Percentiles rank a stretch among this genome's conserved stretches.
Conservation (phyloP, 768 basidiomycete species). For the Dioszegia hungarica region DNA sequence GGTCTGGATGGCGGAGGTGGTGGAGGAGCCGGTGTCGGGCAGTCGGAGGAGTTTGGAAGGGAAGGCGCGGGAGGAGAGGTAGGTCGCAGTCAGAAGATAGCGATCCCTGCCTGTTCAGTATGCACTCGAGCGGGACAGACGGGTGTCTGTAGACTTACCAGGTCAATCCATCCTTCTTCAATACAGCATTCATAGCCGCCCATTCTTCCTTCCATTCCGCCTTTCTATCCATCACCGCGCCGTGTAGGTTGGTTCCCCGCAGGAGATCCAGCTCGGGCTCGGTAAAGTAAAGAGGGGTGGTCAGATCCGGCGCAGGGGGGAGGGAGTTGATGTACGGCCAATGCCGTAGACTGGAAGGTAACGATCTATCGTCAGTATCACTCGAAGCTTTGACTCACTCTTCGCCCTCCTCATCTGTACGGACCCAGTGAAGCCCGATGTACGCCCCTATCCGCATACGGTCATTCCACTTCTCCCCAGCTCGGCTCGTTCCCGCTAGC, state of each 20-base stretch:
- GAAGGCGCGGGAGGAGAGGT: conserved; percentile 83
- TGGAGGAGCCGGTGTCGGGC: conserved; percentile 52
- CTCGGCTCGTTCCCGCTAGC: conserved; percentile 9
- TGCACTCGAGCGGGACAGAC: not conserved
- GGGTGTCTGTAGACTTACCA: conserved; percentile 9
- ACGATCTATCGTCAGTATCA: not conserved
- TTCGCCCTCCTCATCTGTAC: not conserved
- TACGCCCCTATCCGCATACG: conserved; percentile 42
- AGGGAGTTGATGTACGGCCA: conserved; percentile 64
- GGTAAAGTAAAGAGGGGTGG: conserved; percentile 72
- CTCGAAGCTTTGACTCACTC: not conserved
- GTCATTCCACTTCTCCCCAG: conserved; percentile 32
- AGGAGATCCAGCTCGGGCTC: conserved; percentile 61
- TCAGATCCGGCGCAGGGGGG: conserved; percentile 58
- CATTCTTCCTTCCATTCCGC: conserved; percentile 64
- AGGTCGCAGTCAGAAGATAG: conserved; percentile 68
- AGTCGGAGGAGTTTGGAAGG: conserved; percentile 71
- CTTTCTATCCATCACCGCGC: conserved; percentile 67
- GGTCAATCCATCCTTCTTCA: conserved; percentile 24
- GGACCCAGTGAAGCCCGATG: conserved; percentile 42
- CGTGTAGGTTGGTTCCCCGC: conserved; percentile 72
- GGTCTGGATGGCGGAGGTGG: conserved; percentile 13
- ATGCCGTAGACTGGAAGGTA: conserved; percentile 41
- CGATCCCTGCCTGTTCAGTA: conserved; percentile 55
- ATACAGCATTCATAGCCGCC: conserved; percentile 56